phyloP scores from a whole-genome alignment of 495 filamentous ascomycete species.

The Apiosordaria backusii region DNA sequence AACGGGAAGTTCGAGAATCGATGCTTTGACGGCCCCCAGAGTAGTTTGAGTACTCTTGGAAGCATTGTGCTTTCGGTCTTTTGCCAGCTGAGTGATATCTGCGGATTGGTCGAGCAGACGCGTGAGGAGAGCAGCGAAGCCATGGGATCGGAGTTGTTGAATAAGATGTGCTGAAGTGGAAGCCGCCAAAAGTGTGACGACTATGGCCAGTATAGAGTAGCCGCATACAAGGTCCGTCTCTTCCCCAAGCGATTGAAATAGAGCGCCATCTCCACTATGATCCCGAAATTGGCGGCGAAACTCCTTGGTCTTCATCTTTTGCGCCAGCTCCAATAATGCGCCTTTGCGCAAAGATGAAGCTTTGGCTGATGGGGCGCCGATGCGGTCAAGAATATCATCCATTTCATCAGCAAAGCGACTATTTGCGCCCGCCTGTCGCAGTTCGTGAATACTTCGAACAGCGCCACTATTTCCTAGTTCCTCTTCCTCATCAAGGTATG shows the following conservation, averaged over 20 bases:
- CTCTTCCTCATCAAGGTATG: conserved; percentile 44
- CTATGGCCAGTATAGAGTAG: conserved; percentile 53
- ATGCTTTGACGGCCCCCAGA: conserved; percentile 49
- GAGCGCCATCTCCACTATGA: conserved; percentile 62
- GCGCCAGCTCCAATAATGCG: conserved; percentile 63
- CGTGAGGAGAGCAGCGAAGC: conserved; percentile 49
- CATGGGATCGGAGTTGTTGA: conserved; percentile 47
- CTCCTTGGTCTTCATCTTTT: conserved; percentile 63
- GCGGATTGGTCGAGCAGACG: conserved; percentile 49
- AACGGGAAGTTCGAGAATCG: conserved; percentile 47
- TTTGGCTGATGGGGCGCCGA: conserved; percentile 57
- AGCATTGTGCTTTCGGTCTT: conserved; percentile 65
- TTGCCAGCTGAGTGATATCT: conserved; percentile 54
- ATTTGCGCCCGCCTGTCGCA: conserved; percentile 81
- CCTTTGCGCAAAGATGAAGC: conserved; percentile 45
- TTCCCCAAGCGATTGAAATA: conserved; percentile 55
- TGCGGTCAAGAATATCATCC: conserved; percentile 79
- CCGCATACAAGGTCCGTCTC: conserved; percentile 56
- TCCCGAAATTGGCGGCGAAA: conserved; percentile 72
- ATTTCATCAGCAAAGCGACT: conserved; percentile 76
- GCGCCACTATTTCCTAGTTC: conserved; percentile 55
- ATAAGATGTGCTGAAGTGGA: conserved; percentile 48
- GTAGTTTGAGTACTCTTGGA: conserved; percentile 57
- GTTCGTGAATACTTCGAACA: conserved; percentile 83
- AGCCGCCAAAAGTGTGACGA: conserved; percentile 54